Percentiles rank a stretch among this genome's conserved stretches.
Conservation (phyloP, 1,284 basidiomycete species). For the Austroboletus niveus region DNA sequence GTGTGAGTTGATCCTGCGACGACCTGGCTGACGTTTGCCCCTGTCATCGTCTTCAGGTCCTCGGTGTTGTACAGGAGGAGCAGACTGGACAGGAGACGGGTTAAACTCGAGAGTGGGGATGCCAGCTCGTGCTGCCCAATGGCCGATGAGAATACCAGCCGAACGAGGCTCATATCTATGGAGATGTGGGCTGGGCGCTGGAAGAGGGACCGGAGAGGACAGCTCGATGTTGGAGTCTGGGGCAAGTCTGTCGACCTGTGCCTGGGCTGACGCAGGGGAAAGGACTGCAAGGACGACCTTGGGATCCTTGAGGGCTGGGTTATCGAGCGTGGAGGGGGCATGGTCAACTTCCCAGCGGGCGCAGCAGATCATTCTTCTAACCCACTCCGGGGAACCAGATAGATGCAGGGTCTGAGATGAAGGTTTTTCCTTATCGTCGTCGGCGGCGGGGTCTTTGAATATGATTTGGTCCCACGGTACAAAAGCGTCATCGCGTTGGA, state of each 20-base stretch:
- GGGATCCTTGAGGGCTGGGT: slow-evolving; percentile 24
- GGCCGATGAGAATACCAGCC: slow-evolving; percentile 55
- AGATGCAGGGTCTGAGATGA: slow-evolving; percentile 24
- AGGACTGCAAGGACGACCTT: slow-evolving; percentile 63
- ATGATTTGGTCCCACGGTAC: slow-evolving; percentile 72
- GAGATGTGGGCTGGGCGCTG: slow-evolving; percentile 52
- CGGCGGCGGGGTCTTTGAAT: slow-evolving; percentile 36
- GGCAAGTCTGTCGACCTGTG: slow-evolving; percentile 31
- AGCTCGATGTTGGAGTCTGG: slow-evolving; percentile 33
- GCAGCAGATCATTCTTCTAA: slow-evolving; percentile 77
- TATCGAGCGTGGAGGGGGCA: slow-evolving; percentile 27
- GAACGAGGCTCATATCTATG: slow-evolving; percentile 66
- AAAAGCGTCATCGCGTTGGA: slow-evolving; percentile 76
- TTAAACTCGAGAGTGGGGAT: slow-evolving; percentile 57
- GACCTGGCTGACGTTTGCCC: slow-evolving; percentile 30
- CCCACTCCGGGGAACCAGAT: slow-evolving; percentile 68
- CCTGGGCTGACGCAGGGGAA: slow-evolving; percentile 37
- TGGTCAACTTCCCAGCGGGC: slow-evolving; percentile 68
- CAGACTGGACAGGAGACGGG: slow-evolving; percentile 32
- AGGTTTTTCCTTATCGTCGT: slow-evolving; percentile 28
- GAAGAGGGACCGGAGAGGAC: slow-evolving; percentile 61
- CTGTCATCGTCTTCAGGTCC: slow-evolving; percentile 36
- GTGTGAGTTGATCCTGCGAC: slow-evolving; percentile 31
- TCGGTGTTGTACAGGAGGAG: slow-evolving; percentile 20
- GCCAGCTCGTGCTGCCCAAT: slow-evolving; percentile 65